phyloP scores from a whole-genome alignment of 306 rosid genomes.

The Canavalia ensiformis region DNA sequence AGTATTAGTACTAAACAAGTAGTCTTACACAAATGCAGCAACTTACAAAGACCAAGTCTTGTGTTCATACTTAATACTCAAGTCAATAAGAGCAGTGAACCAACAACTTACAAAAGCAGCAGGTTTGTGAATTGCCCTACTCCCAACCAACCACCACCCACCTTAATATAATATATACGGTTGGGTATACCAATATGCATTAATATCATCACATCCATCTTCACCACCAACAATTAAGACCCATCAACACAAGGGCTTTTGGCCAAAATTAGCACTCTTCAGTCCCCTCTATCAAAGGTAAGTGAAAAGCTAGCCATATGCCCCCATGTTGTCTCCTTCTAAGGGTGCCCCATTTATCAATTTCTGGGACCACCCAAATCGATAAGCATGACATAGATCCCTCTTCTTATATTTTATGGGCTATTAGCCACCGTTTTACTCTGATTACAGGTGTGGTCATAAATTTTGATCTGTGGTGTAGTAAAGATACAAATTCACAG shows the following conservation, averaged over 20 bases:
- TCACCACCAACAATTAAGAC: constrained; percentile 64
- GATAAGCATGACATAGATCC: constrained; percentile 26
- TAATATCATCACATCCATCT: constrained; percentile 67
- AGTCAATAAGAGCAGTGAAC: constrained; percentile 41
- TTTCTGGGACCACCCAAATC: constrained; percentile 55
- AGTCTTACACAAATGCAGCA: neutral
- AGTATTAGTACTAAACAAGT: neutral
- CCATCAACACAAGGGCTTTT: constrained; percentile 51
- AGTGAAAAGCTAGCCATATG: constrained; percentile 50
- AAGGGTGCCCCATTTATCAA: constrained; percentile 50
- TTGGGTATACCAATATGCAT: constrained; percentile 77
- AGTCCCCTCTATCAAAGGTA: constrained; percentile 47
- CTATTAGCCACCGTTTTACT: constrained; percentile 40
- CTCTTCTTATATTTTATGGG: neutral
- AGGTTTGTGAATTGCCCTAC: constrained; percentile 54
- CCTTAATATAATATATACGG: constrained; percentile 54
- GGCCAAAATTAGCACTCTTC: constrained; percentile 53
- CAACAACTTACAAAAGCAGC: constrained; percentile 44
- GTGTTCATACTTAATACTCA: constrained; percentile 30
- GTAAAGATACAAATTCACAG: constrained; percentile 38
- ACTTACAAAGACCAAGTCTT: constrained; percentile 11
- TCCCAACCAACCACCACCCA: constrained; percentile 70
- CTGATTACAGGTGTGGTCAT: constrained; percentile 37
- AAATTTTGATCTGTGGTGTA: constrained; percentile 23
- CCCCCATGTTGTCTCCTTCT: constrained; percentile 46